These are phyloP conservation scores for Cercospora beticola DNA, from an alignment of 2,329 filamentous ascomycete species.

Conservation along the genomic window DNA sequence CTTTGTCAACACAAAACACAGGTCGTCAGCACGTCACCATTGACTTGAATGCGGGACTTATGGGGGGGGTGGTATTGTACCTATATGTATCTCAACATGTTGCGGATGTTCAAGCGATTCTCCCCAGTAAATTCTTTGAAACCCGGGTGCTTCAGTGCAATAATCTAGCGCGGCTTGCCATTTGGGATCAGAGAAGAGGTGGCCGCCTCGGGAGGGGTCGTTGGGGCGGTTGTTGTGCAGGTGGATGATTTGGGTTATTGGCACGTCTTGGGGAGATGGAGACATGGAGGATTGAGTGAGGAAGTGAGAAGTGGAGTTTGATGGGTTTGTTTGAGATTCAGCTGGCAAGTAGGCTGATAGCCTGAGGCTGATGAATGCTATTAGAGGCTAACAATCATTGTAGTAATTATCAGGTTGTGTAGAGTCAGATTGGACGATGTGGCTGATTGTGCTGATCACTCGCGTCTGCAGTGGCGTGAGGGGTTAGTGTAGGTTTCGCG, in stretches of 20 bases:
- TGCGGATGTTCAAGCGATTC: slow-evolving; percentile 14
- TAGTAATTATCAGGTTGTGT: no score
- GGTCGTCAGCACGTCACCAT: not conserved
- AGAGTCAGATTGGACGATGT: no score
- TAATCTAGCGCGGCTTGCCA: slow-evolving; percentile 14
- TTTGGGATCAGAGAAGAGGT: slow-evolving; percentile 6
- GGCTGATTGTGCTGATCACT: not conserved
- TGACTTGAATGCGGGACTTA: no score
- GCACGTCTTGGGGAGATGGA: not conserved
- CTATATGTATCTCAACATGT: slow-evolving; percentile 18
- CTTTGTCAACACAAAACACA: not conserved
- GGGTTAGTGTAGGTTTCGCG: not conserved
- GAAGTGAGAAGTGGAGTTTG: not conserved
- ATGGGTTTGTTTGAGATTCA: no score
- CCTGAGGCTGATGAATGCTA: no score
- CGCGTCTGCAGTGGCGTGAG: not conserved
- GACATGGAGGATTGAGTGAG: not conserved
- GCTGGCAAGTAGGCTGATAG: no score
- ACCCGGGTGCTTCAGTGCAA: not conserved
- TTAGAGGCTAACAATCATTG: no score
- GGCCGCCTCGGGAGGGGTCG: not conserved
- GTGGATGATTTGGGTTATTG: slow-evolving; percentile 19
- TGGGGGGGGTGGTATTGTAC: not conserved
- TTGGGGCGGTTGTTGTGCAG: slow-evolving; percentile 2
- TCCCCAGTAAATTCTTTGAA: slow-evolving; percentile 18